phyloP scores from a whole-genome alignment of 352 stramenopile genomes.

The Blastocystis sp. region DNA sequence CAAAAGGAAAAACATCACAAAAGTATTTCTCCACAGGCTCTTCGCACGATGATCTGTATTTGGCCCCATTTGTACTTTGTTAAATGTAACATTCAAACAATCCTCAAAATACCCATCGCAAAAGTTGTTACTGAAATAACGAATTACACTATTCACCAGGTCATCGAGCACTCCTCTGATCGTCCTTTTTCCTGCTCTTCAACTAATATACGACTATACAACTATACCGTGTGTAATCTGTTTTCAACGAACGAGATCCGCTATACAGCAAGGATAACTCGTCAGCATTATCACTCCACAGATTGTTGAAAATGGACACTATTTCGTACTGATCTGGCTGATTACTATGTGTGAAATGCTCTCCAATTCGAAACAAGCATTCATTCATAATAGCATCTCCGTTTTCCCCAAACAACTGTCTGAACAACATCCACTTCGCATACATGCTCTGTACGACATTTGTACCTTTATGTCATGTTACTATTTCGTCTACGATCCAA shows the following conservation, averaged over 20 bases:
- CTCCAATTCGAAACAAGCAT: not conserved
- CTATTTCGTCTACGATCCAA: constrained; percentile 73
- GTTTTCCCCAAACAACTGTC: constrained; percentile 71
- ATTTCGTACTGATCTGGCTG: not conserved
- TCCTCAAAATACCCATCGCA: constrained; percentile 84
- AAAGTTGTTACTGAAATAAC: constrained; percentile 93
- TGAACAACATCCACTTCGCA: constrained; percentile 76
- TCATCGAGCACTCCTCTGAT: constrained; percentile 84
- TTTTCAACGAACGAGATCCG: constrained; percentile 87
- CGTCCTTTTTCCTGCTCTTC: constrained; percentile 81
- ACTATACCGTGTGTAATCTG: constrained; percentile 81
- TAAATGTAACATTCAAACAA: constrained; percentile 81
- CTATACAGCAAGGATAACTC: constrained; percentile 72
- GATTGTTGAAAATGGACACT: not conserved
- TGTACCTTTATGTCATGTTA: constrained; percentile 67
- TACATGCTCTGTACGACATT: constrained; percentile 92
- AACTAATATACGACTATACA: constrained; percentile 82
- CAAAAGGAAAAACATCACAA: constrained; percentile 69
- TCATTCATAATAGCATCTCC: constrained; percentile 69
- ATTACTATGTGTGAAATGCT: not conserved
- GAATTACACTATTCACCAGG: constrained; percentile 83
- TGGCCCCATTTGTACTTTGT: constrained; percentile 66
- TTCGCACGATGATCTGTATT: constrained; percentile 73
- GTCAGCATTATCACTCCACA: not conserved
- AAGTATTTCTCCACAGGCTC: not conserved